A percentile compares a stretch with the other conserved stretches of the same genome.
Evolutionary conservation across 2,329 filamentous ascomycete species (phyloP).

Genomic region (Clonostachys byssicola): DNA sequence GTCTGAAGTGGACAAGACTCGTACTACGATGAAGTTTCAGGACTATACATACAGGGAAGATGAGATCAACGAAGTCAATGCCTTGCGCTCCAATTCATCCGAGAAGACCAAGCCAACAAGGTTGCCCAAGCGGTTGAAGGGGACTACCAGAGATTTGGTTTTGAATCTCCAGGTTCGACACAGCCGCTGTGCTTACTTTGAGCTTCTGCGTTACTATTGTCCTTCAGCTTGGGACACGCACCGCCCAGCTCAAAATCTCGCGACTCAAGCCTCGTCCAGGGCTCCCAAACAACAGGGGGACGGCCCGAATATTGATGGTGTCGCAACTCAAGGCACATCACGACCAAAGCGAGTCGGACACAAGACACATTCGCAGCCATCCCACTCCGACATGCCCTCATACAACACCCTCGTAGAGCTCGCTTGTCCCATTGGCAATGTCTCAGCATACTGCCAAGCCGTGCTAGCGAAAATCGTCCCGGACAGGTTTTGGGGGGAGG

Average conservation of each 20-base stretch:
- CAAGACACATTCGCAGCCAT: slow-evolving; percentile 3
- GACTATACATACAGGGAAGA: slow-evolving; percentile 84
- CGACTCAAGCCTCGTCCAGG: slow-evolving; percentile 1
- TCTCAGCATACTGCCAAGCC: slow-evolving; percentile 85
- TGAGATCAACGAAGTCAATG: slow-evolving; percentile 52
- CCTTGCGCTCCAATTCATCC: slow-evolving; percentile 1
- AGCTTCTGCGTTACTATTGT: slow-evolving; percentile 79
- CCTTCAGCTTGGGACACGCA: slow-evolving; percentile 35
- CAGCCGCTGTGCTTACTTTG: slow-evolving; percentile 71
- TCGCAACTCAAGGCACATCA: background rate
- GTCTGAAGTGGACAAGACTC: slow-evolving; percentile 55
- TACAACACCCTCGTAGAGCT: slow-evolving; percentile 53
- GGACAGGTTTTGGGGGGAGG: slow-evolving; percentile 66
- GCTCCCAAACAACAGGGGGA: background rate
- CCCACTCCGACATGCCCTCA: slow-evolving; percentile 4
- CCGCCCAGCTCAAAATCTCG: background rate
- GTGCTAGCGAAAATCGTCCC: slow-evolving; percentile 72
- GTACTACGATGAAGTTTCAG: slow-evolving; percentile 71
- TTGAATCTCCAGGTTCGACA: slow-evolving; percentile 68
- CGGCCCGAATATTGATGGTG: slow-evolving; percentile 1
- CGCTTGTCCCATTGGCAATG: slow-evolving; percentile 61
- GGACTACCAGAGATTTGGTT: slow-evolving; percentile 54
- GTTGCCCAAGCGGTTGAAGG: slow-evolving; percentile 66
- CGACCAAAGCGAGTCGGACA: slow-evolving; percentile 4
- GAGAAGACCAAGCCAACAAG: slow-evolving; percentile 14